A percentile compares a stretch with the other conserved stretches of the same genome.
Evolutionary conservation across 225 moss, liverwort and hornwort species (phyloP).

Genomic region (Anthoceros angustus): DNA sequence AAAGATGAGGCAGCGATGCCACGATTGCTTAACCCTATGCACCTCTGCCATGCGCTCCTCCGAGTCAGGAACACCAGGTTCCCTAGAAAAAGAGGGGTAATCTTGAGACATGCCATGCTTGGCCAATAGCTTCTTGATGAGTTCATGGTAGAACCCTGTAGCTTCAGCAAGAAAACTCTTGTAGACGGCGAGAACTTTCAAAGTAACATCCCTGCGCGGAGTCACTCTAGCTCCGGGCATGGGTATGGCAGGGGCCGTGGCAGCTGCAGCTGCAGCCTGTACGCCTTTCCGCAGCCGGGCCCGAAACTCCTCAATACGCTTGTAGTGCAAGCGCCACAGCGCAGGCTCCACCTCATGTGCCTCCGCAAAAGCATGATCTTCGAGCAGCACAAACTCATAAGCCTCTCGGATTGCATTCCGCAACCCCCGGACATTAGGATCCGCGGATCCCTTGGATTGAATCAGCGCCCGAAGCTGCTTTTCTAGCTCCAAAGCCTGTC

Average conservation of each 20-base stretch:
- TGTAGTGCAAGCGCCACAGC: slow-evolving; percentile 96
- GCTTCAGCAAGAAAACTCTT: slow-evolving; percentile 91
- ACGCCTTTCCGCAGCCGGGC: slow-evolving; percentile 71
- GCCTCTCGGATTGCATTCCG: slow-evolving; percentile 68
- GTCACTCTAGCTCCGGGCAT: slow-evolving; percentile 42
- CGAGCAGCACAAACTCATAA: slow-evolving; percentile 69
- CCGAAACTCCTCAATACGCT: slow-evolving; percentile 93
- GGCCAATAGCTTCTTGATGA: slow-evolving; percentile 76
- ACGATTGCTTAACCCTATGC: slow-evolving; percentile 72
- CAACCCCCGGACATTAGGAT: slow-evolving; percentile 61
- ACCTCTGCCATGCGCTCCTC: slow-evolving; percentile 46
- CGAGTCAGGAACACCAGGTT: slow-evolving; percentile 21
- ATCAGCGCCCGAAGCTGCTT: slow-evolving; percentile 67
- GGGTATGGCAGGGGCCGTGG: slow-evolving; percentile 33
- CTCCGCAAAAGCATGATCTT: slow-evolving; percentile 87
- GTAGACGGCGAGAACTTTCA: slow-evolving; percentile 63
- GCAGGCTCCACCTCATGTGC: slow-evolving; percentile 87
- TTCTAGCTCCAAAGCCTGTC: slow-evolving; percentile 86
- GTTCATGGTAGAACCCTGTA: slow-evolving; percentile 83
- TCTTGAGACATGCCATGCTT: slow-evolving; percentile 84
- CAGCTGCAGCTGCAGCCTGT: slow-evolving; percentile 39
- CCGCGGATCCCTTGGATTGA: slow-evolving; percentile 77
- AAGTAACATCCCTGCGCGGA: slow-evolving; percentile 50
- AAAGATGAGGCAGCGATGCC: slow-evolving; percentile 91
- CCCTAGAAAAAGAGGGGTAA: slow-evolving; percentile 58